These are phyloP conservation scores for Dictyostelium purpureum DNA, from an alignment of 78 protist species.

Conservation along the genomic window DNA sequence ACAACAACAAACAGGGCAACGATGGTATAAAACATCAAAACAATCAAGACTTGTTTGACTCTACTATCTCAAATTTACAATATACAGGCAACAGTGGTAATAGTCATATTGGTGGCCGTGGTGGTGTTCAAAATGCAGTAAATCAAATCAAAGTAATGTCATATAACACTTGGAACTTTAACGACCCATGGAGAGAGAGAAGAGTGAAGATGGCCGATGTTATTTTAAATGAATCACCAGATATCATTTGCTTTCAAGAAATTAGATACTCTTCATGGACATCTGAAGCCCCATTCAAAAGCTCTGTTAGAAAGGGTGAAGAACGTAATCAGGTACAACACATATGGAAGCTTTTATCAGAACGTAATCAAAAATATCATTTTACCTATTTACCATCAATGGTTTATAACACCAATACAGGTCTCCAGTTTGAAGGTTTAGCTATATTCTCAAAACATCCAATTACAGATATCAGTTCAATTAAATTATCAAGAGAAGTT, in stretches of 20 bases:
- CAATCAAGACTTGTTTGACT: neutral
- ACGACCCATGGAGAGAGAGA: constrained; percentile 46
- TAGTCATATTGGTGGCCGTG: no score
- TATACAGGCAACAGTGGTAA: neutral
- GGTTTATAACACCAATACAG: neutral
- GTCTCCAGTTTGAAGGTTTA: constrained; percentile 44
- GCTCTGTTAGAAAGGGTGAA: neutral
- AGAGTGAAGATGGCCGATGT: constrained; percentile 19
- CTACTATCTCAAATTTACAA: neutral
- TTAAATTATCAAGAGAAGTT: constrained; percentile 11
- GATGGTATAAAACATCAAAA: neutral
- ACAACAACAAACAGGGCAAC: neutral
- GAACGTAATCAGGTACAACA: constrained; percentile 68
- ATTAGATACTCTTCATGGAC: constrained; percentile 27
- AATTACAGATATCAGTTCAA: neutral
- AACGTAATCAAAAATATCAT: constrained; percentile 31
- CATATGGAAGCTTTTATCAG: neutral
- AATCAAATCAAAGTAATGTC: constrained; percentile 13
- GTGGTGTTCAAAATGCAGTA: no score
- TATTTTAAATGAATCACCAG: constrained; percentile 8
- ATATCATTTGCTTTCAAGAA: constrained; percentile 55
- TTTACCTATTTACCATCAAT: constrained; percentile 37
- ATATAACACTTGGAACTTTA: constrained; percentile 66
- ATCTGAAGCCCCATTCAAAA: neutral
- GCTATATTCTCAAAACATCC: constrained; percentile 32